Evolutionary conservation across 306 rosid species (phyloP).

Genomic region (Vigna mungo): DNA sequence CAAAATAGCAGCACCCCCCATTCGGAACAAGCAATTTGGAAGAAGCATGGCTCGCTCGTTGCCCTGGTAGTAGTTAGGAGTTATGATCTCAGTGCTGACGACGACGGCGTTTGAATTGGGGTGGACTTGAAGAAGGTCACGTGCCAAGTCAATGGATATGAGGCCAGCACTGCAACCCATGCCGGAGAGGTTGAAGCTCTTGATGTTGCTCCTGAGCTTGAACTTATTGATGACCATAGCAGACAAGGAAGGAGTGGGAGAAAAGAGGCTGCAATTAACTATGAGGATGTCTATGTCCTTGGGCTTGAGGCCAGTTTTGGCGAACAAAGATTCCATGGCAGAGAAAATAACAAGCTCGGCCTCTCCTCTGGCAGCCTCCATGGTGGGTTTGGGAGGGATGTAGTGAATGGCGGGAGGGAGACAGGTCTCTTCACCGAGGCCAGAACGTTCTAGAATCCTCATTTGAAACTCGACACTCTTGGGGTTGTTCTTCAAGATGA

Average conservation of each 20-base stretch:
- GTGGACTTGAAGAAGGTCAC: constrained; percentile 91
- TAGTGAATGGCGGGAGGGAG: constrained; percentile 84
- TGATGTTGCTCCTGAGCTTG: constrained; percentile 80
- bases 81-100: constrained; percentile 89
- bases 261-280: constrained; percentile 83
- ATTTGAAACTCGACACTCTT: constrained; percentile 93
- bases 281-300: constrained; percentile 87
- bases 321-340: constrained; percentile 69
- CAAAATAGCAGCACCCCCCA: constrained; percentile 95
- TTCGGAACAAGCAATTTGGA: constrained; percentile 89
- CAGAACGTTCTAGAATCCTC: constrained; percentile 92
- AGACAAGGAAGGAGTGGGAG: constrained; percentile 88
- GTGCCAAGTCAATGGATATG: constrained; percentile 83
- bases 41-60: constrained; percentile 96
- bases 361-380: constrained; percentile 84
- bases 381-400: constrained; percentile 89
- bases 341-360: constrained; percentile 92
- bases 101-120: constrained; percentile 89
- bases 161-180: constrained; percentile 98
- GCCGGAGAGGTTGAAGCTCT: constrained; percentile 89
- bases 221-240: constrained; percentile 94
- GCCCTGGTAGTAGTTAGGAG: constrained; percentile 90
- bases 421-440: constrained; percentile 87
- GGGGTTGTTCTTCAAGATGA: constrained; percentile 72
- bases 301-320: constrained; percentile 75